Percentiles rank a stretch among this genome's conserved stretches.
Evolutionary conservation across 768 basidiomycete genomes (phyloP).

Genomic region (Butyriboletus loyo): DNA sequence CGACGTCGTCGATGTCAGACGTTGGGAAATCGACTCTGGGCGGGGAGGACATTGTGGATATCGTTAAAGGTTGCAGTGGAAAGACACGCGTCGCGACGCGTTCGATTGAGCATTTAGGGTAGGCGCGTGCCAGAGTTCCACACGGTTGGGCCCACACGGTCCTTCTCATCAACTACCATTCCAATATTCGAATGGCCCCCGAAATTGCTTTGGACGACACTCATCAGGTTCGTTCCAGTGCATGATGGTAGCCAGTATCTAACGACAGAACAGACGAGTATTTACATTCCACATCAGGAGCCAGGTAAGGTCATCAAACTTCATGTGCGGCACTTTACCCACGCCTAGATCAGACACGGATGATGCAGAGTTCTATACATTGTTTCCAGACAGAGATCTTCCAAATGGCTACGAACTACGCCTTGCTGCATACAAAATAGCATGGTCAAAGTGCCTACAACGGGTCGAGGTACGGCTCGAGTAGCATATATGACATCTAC

Average conservation of each 20-base stretch:
- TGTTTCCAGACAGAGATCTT: conserved; percentile 31
- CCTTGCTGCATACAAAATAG: conserved; percentile 49
- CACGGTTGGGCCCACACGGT: neutral
- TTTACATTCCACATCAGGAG: conserved; percentile 28
- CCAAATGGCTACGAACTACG: conserved; percentile 38
- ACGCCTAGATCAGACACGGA: conserved; percentile 12
- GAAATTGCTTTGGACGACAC: conserved; percentile 21
- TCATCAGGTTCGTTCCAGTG: conserved; percentile 24
- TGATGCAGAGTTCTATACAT: conserved; percentile 18
- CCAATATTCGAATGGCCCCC: conserved; percentile 8
- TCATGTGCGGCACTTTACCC: neutral
- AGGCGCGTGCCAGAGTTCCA: conserved; percentile 19
- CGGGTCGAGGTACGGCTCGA: conserved; percentile 49
- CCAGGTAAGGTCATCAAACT: conserved; percentile 17
- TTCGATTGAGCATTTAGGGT: conserved; percentile 47
- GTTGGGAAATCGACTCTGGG: conserved; percentile 63
- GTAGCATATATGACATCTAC: neutral
- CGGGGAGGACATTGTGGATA: conserved; percentile 55
- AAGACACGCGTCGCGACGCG: conserved; percentile 54
- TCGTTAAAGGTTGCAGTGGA: neutral
- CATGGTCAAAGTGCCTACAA: conserved; percentile 58
- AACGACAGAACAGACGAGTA: conserved; percentile 22
- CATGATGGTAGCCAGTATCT: neutral
- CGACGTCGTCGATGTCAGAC: conserved; percentile 52
- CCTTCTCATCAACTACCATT: neutral